Evolutionary conservation across 2,329 filamentous ascomycete genomes (phyloP).

Genomic region (Hymenotorrendiella dingleyae): DNA sequence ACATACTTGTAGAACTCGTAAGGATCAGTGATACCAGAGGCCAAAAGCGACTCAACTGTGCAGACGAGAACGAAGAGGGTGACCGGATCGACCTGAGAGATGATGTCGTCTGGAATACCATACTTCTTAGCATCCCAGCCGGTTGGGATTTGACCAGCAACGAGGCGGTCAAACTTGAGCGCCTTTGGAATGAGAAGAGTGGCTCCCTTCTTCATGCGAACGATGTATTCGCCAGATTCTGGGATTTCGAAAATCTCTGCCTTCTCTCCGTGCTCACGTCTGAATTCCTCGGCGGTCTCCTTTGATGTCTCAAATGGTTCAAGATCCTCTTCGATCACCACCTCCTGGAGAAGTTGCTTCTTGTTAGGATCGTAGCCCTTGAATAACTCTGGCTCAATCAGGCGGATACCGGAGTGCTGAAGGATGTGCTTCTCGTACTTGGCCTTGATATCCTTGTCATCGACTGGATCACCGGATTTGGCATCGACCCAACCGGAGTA

Average conservation of each 20-base stretch:
- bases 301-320: constrained; percentile 97
- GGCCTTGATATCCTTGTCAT: constrained; percentile 94
- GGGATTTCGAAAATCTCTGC: constrained; percentile 95
- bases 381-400: constrained; percentile 97
- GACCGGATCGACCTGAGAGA: constrained; percentile 93
- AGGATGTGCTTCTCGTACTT: constrained; percentile 98
- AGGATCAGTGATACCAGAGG: constrained; percentile 93
- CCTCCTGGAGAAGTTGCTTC: constrained; percentile 97
- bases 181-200: constrained; percentile 95
- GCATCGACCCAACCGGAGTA: constrained; percentile 96
- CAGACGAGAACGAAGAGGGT: constrained; percentile 93
- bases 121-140: constrained; percentile 97
- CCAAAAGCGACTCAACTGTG: constrained; percentile 83
- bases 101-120: constrained; percentile 94
- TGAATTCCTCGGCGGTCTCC: constrained; percentile 96
- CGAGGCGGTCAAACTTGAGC: constrained; percentile 91
- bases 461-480: constrained; percentile 90
- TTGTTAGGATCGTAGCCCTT: constrained; percentile 95
- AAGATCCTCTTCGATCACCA: constrained; percentile 94
- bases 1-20: constrained; percentile 99
- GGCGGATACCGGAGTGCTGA: constrained; percentile 92
- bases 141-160: constrained; percentile 93
- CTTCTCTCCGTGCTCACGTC: constrained; percentile 93
- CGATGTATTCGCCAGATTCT: constrained; percentile 88
- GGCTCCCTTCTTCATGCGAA: constrained; percentile 92